Conservation (phyloP, 345 rosid genomes). For the Lepidium didymum region DNA sequence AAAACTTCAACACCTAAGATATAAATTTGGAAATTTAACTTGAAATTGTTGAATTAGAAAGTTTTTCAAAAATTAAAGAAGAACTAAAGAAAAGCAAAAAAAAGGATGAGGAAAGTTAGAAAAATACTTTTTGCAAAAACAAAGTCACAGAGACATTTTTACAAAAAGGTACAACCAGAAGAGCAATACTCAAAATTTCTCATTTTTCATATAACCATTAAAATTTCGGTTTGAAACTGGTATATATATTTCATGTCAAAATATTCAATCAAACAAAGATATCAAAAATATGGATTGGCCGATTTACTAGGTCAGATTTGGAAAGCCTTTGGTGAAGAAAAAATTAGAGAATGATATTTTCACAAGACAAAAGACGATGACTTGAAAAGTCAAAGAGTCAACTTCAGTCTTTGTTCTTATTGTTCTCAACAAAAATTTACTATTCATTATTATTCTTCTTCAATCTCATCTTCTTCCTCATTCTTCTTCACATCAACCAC, state of each 20-base stretch:
- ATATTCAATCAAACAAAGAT: neutral
- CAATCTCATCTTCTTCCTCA: slow-evolving; percentile 8
- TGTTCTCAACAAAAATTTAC: neutral
- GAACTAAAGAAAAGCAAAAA: too few relatives aligned
- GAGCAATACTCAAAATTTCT: too few relatives aligned
- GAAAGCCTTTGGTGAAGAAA: neutral
- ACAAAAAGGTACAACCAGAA: too few relatives aligned
- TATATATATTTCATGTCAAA: neutral
- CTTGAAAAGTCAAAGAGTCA: slow-evolving; percentile 11
- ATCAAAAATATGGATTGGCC: neutral
- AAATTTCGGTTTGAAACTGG: too few relatives aligned
- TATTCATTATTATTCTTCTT: neutral
- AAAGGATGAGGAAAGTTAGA: too few relatives aligned
- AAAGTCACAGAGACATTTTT: too few relatives aligned
- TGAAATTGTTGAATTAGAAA: too few relatives aligned
- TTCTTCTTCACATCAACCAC: neutral
- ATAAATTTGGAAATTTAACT: too few relatives aligned
- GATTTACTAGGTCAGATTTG: neutral
- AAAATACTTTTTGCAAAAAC: too few relatives aligned
- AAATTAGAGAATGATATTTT: neutral
- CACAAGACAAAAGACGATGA: neutral
- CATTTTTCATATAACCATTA: too few relatives aligned
- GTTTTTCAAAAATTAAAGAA: too few relatives aligned
- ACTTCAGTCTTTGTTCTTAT: neutral
- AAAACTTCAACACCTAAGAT: too few relatives aligned